Conservation (phyloP, 352 stramenopile species). For the Pythium sp. region DNA sequence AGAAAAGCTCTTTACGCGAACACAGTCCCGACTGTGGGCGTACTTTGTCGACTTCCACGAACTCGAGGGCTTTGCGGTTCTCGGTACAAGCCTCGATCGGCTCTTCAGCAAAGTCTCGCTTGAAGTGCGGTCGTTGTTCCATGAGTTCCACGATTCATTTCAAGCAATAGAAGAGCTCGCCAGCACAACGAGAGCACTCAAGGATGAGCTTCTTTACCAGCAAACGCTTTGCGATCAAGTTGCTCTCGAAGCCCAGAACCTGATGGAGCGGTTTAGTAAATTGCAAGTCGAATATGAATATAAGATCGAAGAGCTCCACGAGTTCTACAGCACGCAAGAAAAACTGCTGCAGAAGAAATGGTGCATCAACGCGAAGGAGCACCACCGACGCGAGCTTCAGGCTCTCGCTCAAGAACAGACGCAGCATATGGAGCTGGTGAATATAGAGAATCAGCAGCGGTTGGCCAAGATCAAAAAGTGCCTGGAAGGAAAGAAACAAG, state of each 20-base stretch:
- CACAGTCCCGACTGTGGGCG: background rate
- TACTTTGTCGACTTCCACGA: slow-evolving; percentile 4
- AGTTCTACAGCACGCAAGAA: slow-evolving; percentile 28
- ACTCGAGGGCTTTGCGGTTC: slow-evolving; percentile 1
- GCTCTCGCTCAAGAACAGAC: slow-evolving; percentile 19
- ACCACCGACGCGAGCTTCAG: slow-evolving; percentile 24
- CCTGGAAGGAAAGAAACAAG: slow-evolving; percentile 27
- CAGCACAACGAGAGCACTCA: background rate
- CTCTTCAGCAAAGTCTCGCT: slow-evolving; percentile 4
- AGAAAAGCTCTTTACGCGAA: background rate
- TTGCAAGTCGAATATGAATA: slow-evolving; percentile 21
- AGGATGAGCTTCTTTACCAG: background rate
- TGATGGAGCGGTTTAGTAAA: slow-evolving; percentile 10
- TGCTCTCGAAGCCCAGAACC: background rate
- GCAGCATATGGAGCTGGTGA: slow-evolving; percentile 23
- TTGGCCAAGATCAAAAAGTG: slow-evolving; percentile 26
- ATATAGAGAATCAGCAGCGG: slow-evolving; percentile 26
- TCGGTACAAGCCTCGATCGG: background rate
- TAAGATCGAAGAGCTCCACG: slow-evolving; percentile 27
- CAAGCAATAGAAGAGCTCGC: background rate
- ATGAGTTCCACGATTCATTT: background rate
- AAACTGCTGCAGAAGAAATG: slow-evolving; percentile 35
- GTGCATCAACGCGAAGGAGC: slow-evolving; percentile 24
- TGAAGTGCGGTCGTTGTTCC: background rate
- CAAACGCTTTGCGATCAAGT: background rate